A percentile compares a stretch with the other conserved stretches of the same genome.
Evolutionary conservation across 176 grass and related monocot genomes (phyloP).

Genomic region (Triticum dicoccoides): DNA sequence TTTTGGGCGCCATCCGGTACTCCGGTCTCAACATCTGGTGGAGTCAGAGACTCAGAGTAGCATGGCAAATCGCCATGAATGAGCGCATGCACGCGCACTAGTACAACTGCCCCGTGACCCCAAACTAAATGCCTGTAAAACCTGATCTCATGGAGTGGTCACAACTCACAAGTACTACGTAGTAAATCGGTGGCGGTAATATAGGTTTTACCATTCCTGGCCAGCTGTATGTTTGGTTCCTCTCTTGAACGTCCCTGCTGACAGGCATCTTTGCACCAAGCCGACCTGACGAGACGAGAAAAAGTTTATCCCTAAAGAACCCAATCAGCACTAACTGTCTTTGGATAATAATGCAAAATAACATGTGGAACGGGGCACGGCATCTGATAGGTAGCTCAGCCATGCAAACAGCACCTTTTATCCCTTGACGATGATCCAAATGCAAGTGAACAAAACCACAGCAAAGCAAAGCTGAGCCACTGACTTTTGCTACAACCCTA

Average conservation of each 20-base stretch:
- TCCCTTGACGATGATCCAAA: slow-evolving; percentile 19
- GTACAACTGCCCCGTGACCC: no score
- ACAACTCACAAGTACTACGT: no score
- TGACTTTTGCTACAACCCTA: neutral
- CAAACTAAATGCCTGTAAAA: no score
- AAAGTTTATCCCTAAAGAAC: neutral
- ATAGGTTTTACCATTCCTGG: no score
- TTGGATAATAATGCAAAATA: neutral
- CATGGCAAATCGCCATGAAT: neutral
- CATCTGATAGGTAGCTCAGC: neutral
- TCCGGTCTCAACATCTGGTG: neutral
- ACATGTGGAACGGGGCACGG: no score
- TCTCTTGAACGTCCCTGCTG: no score
- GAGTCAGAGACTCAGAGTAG: neutral
- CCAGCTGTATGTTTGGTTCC: no score
- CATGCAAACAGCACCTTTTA: neutral
- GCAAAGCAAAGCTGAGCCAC: neutral
- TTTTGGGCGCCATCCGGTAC: neutral
- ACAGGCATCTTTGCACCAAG: no score
- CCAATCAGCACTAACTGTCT: neutral
- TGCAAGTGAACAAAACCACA: slow-evolving; percentile 10
- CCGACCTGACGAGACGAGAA: neutral
- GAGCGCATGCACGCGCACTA: no score
- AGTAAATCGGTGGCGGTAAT: no score
- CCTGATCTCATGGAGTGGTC: no score